Evolutionary conservation across 495 filamentous ascomycete genomes (phyloP).

Genomic region (Cetradonia linearis): DNA sequence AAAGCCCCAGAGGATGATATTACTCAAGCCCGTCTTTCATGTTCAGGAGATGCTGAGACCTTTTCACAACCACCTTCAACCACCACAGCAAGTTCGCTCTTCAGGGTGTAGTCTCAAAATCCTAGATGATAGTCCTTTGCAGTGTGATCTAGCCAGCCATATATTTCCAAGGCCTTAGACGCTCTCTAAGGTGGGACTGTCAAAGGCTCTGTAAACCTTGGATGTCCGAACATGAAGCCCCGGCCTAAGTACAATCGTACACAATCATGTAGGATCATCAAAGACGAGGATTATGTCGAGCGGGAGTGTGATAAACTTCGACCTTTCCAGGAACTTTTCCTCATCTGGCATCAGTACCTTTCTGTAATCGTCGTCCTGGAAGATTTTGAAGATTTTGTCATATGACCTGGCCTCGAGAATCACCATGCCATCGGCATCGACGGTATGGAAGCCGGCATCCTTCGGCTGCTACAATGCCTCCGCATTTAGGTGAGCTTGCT

Average conservation of each 20-base stretch:
- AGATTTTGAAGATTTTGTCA: slow-evolving; percentile 11
- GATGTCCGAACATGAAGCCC: not conserved
- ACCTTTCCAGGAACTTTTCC: slow-evolving; percentile 11
- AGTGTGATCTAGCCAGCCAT: not conserved
- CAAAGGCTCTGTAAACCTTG: not conserved
- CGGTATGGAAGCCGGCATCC: not conserved
- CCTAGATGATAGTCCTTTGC: not conserved
- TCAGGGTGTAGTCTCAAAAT: not conserved
- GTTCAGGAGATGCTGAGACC: not conserved
- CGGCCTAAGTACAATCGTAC: not conserved
- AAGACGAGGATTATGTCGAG: slow-evolving; percentile 3
- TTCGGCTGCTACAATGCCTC: not conserved
- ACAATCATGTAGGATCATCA: slow-evolving; percentile 1
- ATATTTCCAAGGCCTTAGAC: not conserved
- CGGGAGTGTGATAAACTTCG: slow-evolving; percentile 1
- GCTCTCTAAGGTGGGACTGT: not conserved
- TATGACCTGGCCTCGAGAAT: slow-evolving; percentile 13
- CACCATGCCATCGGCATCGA: slow-evolving; percentile 14
- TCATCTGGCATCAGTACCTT: not conserved
- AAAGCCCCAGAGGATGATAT: not conserved
- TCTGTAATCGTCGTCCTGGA: slow-evolving; percentile 14
- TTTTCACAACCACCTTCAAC: not conserved
- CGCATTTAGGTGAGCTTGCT: slow-evolving; percentile 9
- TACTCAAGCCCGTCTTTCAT: not conserved
- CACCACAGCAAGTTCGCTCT: not conserved